Evolutionary conservation across 225 moss, liverwort and hornwort genomes (phyloP).

Genomic region (Sphagnum contortum): DNA sequence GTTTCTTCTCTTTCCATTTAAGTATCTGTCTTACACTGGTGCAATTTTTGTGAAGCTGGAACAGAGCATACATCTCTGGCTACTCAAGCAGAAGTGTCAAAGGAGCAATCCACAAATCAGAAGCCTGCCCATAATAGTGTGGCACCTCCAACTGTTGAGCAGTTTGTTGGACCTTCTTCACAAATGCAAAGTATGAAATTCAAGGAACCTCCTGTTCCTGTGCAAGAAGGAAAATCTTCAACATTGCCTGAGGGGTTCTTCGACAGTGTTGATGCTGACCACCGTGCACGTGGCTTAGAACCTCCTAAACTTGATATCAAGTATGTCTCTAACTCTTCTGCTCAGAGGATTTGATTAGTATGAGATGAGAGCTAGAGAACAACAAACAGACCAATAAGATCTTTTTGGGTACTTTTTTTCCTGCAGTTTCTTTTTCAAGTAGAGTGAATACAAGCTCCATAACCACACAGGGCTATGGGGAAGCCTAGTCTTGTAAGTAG

Average conservation of each 20-base stretch:
- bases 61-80: constrained; percentile 12
- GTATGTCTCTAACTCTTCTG: constrained; percentile 22
- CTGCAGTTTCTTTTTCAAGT: neutral
- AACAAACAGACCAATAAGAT: neutral
- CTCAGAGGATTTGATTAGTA: neutral
- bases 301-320: constrained; percentile 80
- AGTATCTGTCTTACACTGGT: neutral
- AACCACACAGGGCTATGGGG: too few species aligned
- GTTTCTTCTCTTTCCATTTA: neutral
- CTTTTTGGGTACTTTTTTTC: neutral
- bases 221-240: constrained; percentile 16
- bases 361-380: neutral
- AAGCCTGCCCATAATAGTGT: constrained; percentile 15
- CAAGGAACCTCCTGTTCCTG: constrained; percentile 11
- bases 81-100: constrained; percentile 8
- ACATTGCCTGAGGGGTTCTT: constrained; percentile 89
- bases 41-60: constrained; percentile 12
- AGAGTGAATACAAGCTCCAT: neutral
- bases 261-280: constrained; percentile 85
- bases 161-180: too few species aligned
- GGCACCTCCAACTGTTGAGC: neutral
- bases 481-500: too few species aligned
- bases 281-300: constrained; percentile 84
- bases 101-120: constrained; percentile 6
- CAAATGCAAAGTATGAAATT: constrained; percentile 9